These are phyloP conservation scores for Acmispon strigosus DNA, from an alignment of 306 rosid species.

Conservation along the genomic window DNA sequence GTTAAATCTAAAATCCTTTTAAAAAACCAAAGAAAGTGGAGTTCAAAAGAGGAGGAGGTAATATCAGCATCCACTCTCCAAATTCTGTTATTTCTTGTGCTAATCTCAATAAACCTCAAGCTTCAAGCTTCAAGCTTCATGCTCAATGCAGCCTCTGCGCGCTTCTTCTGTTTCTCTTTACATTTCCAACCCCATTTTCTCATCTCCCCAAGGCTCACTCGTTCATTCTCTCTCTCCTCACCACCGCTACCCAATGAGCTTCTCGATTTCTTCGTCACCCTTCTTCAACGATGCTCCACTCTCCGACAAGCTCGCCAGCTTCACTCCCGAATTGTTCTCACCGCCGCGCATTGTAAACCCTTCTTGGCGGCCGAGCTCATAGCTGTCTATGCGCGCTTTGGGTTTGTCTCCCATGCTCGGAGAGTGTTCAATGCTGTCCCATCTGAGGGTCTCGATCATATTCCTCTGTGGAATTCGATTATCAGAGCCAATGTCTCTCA, in stretches of 20 bases:
- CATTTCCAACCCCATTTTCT: neutral
- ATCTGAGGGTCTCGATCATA: conserved; percentile 22
- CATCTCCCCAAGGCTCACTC: neutral
- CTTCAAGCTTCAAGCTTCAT: conserved; percentile 16
- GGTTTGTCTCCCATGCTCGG: conserved; percentile 35
- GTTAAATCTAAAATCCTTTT: too few relatives aligned
- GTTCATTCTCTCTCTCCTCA: conserved; percentile 16
- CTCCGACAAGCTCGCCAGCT: conserved; percentile 44
- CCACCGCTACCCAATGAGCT: conserved; percentile 14
- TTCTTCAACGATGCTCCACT: conserved; percentile 36
- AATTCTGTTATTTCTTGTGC: too few relatives aligned
- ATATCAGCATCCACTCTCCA: too few relatives aligned
- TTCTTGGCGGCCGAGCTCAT: conserved; percentile 64
- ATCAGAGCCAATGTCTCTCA: conserved; percentile 65
- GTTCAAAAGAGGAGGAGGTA: too few relatives aligned
- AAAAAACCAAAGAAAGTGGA: too few relatives aligned
- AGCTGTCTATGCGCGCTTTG: conserved; percentile 39
- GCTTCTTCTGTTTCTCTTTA: conserved; percentile 11
- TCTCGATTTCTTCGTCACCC: conserved; percentile 35
- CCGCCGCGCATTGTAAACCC: conserved; percentile 21
- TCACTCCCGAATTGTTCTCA: conserved; percentile 47
- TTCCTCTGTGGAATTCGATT: conserved; percentile 69
- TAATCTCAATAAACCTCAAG: too few relatives aligned
- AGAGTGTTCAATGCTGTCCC: conserved; percentile 38
- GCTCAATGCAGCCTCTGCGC: conserved; percentile 34